A percentile compares a stretch with the other conserved stretches of the same genome.
Evolutionary conservation across 306 rosid genomes (phyloP).

Genomic region (Albizia julibrissin): DNA sequence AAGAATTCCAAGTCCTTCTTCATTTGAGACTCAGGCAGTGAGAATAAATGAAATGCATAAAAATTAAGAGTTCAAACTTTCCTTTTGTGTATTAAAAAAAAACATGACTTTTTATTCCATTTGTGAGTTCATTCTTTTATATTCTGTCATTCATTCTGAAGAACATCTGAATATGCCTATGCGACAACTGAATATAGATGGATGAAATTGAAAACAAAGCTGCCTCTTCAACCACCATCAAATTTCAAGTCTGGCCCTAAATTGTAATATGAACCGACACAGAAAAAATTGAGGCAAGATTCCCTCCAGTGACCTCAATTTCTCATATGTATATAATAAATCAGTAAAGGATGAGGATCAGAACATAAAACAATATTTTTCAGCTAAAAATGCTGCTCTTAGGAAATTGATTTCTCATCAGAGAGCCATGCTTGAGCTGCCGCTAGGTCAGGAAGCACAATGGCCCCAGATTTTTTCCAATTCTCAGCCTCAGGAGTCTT

Average conservation of each 20-base stretch:
- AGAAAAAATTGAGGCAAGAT: background rate
- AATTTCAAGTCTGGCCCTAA: background rate
- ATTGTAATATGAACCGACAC: background rate
- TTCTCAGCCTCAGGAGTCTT: constrained; percentile 82
- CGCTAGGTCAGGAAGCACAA: constrained; percentile 69
- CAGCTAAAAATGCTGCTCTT: constrained; percentile 29
- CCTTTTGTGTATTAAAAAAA: too few species aligned
- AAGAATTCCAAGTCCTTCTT: too few species aligned
- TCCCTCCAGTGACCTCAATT: background rate
- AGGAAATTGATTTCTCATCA: constrained; percentile 50
- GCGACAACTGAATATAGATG: background rate
- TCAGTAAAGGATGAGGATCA: constrained; percentile 3
- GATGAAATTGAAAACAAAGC: background rate
- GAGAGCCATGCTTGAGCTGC: constrained; percentile 65
- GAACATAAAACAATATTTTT: constrained; percentile 4
- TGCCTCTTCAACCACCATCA: background rate
- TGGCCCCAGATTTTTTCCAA: constrained; percentile 81
- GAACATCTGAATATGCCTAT: background rate
- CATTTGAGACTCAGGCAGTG: too few species aligned
- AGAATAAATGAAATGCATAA: too few species aligned
- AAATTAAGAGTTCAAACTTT: too few species aligned
- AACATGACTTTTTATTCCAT: background rate
- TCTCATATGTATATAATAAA: background rate
- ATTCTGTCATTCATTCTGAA: background rate
- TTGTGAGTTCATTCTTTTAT: background rate